A percentile compares a stretch with the other conserved stretches of the same genome.
Conservation (phyloP, 2,329 filamentous ascomycete species). For the Fusarium concolor region DNA sequence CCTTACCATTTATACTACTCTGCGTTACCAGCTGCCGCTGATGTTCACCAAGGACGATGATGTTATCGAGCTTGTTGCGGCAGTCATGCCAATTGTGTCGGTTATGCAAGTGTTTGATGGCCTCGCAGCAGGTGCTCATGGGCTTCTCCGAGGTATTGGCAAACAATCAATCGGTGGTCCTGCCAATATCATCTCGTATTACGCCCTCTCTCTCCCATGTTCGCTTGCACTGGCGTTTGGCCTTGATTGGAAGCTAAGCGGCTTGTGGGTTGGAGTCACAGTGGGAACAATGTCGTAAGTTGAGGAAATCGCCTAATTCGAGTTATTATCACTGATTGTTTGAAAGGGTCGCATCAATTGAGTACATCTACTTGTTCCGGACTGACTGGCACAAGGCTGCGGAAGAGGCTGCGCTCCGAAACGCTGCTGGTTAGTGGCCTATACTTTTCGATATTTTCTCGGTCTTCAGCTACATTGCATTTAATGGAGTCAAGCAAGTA, state of each 20-base stretch:
- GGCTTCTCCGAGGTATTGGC: conserved; percentile 86
- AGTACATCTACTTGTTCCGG: conserved; percentile 64
- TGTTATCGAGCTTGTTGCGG: conserved; percentile 75
- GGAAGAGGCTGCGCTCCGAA: conserved; percentile 64
- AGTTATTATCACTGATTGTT: conserved; percentile 16
- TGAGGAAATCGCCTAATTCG: neutral
- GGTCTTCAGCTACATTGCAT: neutral
- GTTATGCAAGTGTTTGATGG: conserved; percentile 93
- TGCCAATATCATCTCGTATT: conserved; percentile 88
- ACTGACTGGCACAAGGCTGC: conserved; percentile 67
- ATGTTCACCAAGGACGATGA: conserved; percentile 81
- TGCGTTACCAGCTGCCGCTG: conserved; percentile 79
- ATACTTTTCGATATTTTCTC: neutral
- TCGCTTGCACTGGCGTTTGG: conserved; percentile 83
- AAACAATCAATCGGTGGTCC: conserved; percentile 91
- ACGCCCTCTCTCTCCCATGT: conserved; percentile 85
- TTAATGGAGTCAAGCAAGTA: neutral
- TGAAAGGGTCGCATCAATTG: conserved; percentile 62
- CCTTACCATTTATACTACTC: conserved; percentile 72
- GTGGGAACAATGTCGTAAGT: conserved; percentile 74
- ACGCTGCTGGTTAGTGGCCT: conserved; percentile 55
- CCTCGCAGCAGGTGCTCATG: conserved; percentile 81
- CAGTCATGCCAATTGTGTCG: conserved; percentile 82
- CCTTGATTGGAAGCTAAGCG: conserved; percentile 79
- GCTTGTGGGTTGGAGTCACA: conserved; percentile 84